These are phyloP conservation scores for Neoscytalidium dimidiatum DNA, from an alignment of 2,329 filamentous ascomycete species.

Conservation along the genomic window DNA sequence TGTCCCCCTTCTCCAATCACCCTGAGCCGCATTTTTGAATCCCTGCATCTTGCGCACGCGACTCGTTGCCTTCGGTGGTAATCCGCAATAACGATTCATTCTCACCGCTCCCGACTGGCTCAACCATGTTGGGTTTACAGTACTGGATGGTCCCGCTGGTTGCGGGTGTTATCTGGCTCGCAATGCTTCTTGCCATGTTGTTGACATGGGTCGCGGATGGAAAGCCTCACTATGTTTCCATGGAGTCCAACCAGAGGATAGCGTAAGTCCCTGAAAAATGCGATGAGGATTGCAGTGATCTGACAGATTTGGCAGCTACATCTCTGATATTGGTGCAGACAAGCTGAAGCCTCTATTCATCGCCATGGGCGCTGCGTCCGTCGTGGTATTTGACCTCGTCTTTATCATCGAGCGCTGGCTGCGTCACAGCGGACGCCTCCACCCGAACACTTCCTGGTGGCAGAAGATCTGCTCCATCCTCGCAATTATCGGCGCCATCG, in stretches of 20 bases:
- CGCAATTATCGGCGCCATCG: slow-evolving; percentile 67
- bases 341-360: slow-evolving; percentile 78
- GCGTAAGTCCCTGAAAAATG: slow-evolving; percentile 60
- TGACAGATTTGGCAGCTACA: slow-evolving; percentile 28
- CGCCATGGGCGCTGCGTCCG: slow-evolving; percentile 68
- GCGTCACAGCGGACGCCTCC: slow-evolving; percentile 76
- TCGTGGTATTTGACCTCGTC: slow-evolving; percentile 76
- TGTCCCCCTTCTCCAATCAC: background rate
- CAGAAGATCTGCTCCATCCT: slow-evolving; percentile 66
- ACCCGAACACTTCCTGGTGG: slow-evolving; percentile 66
- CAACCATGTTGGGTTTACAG: slow-evolving; percentile 44
- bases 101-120: background rate
- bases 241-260: slow-evolving; percentile 60
- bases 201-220: slow-evolving; percentile 68
- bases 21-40: background rate
- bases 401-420: slow-evolving; percentile 84
- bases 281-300: background rate
- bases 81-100: background rate
- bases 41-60: slow-evolving; percentile 8
- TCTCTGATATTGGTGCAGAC: slow-evolving; percentile 55
- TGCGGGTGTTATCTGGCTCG: slow-evolving; percentile 54
- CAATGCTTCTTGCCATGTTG: slow-evolving; percentile 69
- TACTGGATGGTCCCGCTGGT: slow-evolving; percentile 69
- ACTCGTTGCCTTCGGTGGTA: background rate
- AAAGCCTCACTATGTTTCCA: slow-evolving; percentile 60